Base-by-base conservation (phyloP, 1,139 yeast genomes). In the Candida sanyaensis region DNA sequence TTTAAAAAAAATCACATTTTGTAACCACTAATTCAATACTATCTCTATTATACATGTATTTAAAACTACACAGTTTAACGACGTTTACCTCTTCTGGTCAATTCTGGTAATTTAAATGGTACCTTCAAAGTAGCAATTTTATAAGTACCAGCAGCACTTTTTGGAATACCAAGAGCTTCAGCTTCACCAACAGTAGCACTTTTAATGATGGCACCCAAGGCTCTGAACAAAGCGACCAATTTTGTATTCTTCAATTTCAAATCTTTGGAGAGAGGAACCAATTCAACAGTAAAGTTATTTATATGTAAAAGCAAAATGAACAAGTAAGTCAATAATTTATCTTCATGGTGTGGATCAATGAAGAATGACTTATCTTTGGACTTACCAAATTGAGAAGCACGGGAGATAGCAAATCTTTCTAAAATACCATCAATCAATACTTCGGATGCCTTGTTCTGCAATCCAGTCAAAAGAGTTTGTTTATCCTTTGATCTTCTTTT, bases 51-150 rank as follows among this genome's bases (percentile, higher is more conserved):
- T 26, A 26, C 28, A 26, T 26, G 21, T 17, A 17, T 17, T 17
- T 17, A 17, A 17, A 17, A 17, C 21, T 17, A 42, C 27, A 26
- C 9, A 8, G 28, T 6, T 4, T 51, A 51, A 43, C 38, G 41
- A 44, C 53, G 45, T 23, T 45, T 49, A 24, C 50, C 84, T 64
- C 90, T 77, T 74, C 85, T 83, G 12, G 84, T 80, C 78, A 88
- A 77, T 59, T 88, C 93, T 8, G 99, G 99, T 49, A 90, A 75
- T 64, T 84, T 86, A 69, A 95, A 86, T 36, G 99, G 99, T 34
- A 91, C 96, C 64, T 81, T 85, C 66, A 93, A 78, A 23, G 80
- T 69, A 7, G 97, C 99, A 55, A 92, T 77, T 69, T 90, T 90
- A 66, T 87, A 85, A 41, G 83, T 76, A 10, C 81, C 66, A 27